Evolutionary conservation across 768 basidiomycete genomes (phyloP).

Genomic region (Polyporus arcularius): DNA sequence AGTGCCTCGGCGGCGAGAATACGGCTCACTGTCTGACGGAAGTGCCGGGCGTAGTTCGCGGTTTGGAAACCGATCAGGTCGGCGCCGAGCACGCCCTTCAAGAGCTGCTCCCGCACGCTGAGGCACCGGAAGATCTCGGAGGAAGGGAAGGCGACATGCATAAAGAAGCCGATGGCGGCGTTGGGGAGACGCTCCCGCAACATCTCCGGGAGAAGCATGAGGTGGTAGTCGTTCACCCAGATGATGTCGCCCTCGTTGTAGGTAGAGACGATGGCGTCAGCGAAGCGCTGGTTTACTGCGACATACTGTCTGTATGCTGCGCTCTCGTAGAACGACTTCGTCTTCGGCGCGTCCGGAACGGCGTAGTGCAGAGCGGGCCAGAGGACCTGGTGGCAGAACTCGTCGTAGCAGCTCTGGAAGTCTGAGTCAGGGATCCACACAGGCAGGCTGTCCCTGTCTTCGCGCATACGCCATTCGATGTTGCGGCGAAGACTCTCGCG

Average conservation of each 20-base stretch:
- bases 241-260: conserved; percentile 91
- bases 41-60: conserved; percentile 80
- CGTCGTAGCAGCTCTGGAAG: conserved; percentile 79
- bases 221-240: conserved; percentile 95
- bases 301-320: conserved; percentile 84
- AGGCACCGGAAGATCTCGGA: conserved; percentile 96
- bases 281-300: conserved; percentile 89
- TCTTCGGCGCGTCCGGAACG: conserved; percentile 85
- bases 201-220: conserved; percentile 88
- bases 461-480: conserved; percentile 52
- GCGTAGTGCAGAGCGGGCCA: conserved; percentile 90
- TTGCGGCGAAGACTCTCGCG: conserved; percentile 53
- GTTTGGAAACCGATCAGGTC: conserved; percentile 95
- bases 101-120: conserved; percentile 71
- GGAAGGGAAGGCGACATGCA: conserved; percentile 95
- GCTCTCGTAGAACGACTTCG: conserved; percentile 75
- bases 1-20: conserved; percentile 80
- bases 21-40: conserved; percentile 80
- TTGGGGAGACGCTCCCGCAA: conserved; percentile 68
- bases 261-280: conserved; percentile 74
- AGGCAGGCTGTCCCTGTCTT: conserved; percentile 45
- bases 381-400: conserved; percentile 82
- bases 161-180: conserved; percentile 87
- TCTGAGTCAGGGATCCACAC: conserved; percentile 85
- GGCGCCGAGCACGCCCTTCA: conserved; percentile 89